Conservation (phyloP, 2,329 filamentous ascomycete species). For the Fusarium tjaetaba region DNA sequence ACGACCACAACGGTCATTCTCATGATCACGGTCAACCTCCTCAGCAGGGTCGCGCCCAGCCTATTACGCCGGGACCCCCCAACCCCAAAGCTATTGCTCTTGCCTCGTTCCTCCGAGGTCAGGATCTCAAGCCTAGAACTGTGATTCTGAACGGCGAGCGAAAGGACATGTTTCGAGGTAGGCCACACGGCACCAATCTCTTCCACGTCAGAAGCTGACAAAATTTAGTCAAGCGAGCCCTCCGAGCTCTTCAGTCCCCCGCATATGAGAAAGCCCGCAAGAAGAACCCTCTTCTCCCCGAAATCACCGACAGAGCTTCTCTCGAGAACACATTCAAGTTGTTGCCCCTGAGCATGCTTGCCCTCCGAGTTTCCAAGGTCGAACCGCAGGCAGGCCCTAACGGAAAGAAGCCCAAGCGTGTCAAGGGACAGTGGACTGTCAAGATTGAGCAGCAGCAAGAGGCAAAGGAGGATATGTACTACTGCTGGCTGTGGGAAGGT, state of each 20-base stretch:
- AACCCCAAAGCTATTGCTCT: constrained; percentile 90
- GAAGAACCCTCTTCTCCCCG: constrained; percentile 89
- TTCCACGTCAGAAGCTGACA: constrained; percentile 5
- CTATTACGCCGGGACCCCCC: constrained; percentile 80
- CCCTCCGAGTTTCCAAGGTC: constrained; percentile 85
- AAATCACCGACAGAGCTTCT: constrained; percentile 85
- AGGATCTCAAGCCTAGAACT: constrained; percentile 88
- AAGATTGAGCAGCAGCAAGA: constrained; percentile 97
- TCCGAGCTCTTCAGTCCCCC: constrained; percentile 87
- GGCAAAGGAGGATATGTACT: constrained; percentile 86
- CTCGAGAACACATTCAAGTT: constrained; percentile 96
- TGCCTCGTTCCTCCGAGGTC: constrained; percentile 84
- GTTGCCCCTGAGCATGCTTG: constrained; percentile 91
- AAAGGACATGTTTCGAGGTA: constrained; percentile 98
- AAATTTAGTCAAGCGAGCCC: constrained; percentile 86
- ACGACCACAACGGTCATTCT: constrained; percentile 7
- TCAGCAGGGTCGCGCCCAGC: constrained; percentile 64
- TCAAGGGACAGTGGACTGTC: constrained; percentile 97
- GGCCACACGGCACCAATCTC: constrained; percentile 9
- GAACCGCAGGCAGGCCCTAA: constrained; percentile 70
- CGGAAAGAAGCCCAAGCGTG: constrained; percentile 81
- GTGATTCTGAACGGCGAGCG: constrained; percentile 95
- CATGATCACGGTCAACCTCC: constrained; percentile 42
- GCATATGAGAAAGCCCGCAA: constrained; percentile 89
- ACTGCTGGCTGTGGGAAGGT: constrained; percentile 96